Evolutionary conservation across 2,329 filamentous ascomycete species (phyloP).

Genomic region (Sarocladium oryzae): DNA sequence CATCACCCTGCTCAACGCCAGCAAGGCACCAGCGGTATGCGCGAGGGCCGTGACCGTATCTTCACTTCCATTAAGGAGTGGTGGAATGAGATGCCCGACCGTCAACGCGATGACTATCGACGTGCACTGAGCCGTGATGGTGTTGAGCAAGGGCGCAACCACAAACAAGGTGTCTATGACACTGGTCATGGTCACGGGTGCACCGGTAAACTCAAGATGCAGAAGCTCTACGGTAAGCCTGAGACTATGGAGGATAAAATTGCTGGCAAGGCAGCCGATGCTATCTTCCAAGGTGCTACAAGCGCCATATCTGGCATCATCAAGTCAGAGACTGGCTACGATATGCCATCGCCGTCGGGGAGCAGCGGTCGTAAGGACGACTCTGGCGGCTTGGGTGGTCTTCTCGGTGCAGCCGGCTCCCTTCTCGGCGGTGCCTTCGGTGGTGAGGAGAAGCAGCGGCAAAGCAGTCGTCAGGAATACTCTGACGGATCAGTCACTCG

Average conservation of each 20-base stretch:
- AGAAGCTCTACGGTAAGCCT: constrained; percentile 52
- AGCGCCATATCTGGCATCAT: constrained; percentile 43
- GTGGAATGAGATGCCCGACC: constrained; percentile 65
- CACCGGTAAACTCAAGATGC: constrained; percentile 69
- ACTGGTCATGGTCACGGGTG: constrained; percentile 82
- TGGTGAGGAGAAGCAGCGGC: constrained; percentile 47
- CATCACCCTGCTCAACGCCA: constrained; percentile 79
- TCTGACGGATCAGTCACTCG: constrained; percentile 56
- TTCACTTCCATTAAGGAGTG: constrained; percentile 75
- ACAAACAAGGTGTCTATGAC: constrained; percentile 79
- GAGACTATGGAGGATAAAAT: constrained; percentile 50
- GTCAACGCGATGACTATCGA: constrained; percentile 61
- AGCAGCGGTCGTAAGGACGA: constrained; percentile 34
- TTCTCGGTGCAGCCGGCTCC: constrained; percentile 64
- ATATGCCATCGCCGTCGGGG: constrained; percentile 26
- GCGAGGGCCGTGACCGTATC: constrained; percentile 69
- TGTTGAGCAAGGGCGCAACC: constrained; percentile 71
- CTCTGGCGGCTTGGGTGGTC: constrained; percentile 55
- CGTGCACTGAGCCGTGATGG: constrained; percentile 71
- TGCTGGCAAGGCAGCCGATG: constrained; percentile 47
- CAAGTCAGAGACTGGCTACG: constrained; percentile 38
- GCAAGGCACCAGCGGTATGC: constrained; percentile 61
- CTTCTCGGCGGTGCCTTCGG: constrained; percentile 58
- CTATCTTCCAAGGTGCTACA: constrained; percentile 51
- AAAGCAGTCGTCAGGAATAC: constrained; percentile 45